A percentile compares a stretch with the other conserved stretches of the same genome.
Conservation (phyloP, 208 protist genomes). For the Leishmania braziliensis region DNA sequence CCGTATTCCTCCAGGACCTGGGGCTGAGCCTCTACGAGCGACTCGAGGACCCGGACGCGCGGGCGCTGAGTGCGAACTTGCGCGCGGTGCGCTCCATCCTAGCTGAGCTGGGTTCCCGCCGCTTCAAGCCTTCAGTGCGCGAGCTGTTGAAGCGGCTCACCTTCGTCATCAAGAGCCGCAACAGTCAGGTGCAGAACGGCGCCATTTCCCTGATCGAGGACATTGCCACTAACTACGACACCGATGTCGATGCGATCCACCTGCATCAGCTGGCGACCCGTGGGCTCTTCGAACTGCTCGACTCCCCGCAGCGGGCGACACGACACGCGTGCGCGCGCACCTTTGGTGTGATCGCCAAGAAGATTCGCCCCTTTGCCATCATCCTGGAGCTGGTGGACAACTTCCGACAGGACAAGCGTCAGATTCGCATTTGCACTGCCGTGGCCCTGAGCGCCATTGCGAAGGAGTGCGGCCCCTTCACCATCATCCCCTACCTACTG, state of each 20-base stretch:
- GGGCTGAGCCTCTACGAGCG: slow-evolving; percentile 98
- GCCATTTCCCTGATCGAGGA: slow-evolving; percentile 98
- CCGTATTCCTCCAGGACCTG: slow-evolving; percentile 94
- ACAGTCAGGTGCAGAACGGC: slow-evolving; percentile 98
- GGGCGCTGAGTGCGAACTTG: slow-evolving; percentile 96
- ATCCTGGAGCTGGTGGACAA: slow-evolving; percentile 99
- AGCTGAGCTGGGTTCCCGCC: slow-evolving; percentile 95
- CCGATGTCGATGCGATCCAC: slow-evolving; percentile 86
- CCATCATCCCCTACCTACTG: slow-evolving; percentile 98
- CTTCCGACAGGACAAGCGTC: slow-evolving; percentile 98
- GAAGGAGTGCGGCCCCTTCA: slow-evolving; percentile 98
- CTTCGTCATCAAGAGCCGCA: slow-evolving; percentile 98
- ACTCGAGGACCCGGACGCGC: slow-evolving; percentile 97
- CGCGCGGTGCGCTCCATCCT: slow-evolving; percentile 97
- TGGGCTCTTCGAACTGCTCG: slow-evolving; percentile 99
- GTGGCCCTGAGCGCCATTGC: slow-evolving; percentile 99
- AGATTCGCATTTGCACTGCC: slow-evolving; percentile 99
- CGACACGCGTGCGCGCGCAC: slow-evolving; percentile 96
- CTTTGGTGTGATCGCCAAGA: slow-evolving; percentile 99
- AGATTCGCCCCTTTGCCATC: slow-evolving; percentile 99
- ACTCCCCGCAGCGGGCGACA: slow-evolving; percentile 98
- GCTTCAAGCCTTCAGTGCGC: slow-evolving; percentile 96
- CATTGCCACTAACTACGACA: slow-evolving; percentile 92
- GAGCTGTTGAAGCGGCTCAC: slow-evolving; percentile 98
- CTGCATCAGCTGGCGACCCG: slow-evolving; percentile 98